phyloP scores from a whole-genome alignment of 805 yeast species.

The Saccharomycopsis schoenii region DNA sequence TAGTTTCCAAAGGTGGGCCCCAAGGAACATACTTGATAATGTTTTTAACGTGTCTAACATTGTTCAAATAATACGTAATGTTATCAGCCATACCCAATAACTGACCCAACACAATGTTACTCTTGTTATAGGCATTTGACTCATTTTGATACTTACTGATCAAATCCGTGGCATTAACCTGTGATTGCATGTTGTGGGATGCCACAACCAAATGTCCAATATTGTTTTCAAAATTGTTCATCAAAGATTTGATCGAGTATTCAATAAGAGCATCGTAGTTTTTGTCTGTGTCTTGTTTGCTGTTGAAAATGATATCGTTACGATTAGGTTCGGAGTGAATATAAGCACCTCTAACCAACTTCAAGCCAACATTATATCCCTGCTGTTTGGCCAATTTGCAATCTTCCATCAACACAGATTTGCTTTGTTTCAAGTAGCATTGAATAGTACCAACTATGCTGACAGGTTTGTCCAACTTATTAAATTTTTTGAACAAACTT shows the following conservation, averaged over 20 bases:
- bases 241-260: slow-evolving; percentile 49
- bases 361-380: slow-evolving; percentile 69
- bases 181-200: slow-evolving; percentile 78
- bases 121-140: slow-evolving; percentile 25
- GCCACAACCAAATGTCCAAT: slow-evolving; percentile 83
- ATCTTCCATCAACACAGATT: slow-evolving; percentile 52
- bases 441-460: slow-evolving; percentile 87
- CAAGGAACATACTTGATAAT: slow-evolving; percentile 93
- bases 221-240: slow-evolving; percentile 31
- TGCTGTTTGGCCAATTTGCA: slow-evolving; percentile 49
- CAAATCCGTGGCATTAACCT: slow-evolving; percentile 55
- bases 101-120: slow-evolving; percentile 79
- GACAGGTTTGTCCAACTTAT: slow-evolving; percentile 45
- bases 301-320: slow-evolving; percentile 51
- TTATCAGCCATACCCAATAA: slow-evolving; percentile 94
- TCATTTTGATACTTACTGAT: slow-evolving; percentile 29
- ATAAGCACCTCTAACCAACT: slow-evolving; percentile 92
- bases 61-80: slow-evolving; percentile 64
- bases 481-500: slow-evolving; percentile 63
- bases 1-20: slow-evolving; percentile 95
- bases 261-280: slow-evolving; percentile 66
- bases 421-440: slow-evolving; percentile 73
- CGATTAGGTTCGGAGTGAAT: slow-evolving; percentile 81
- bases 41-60: slow-evolving; percentile 54
- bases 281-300: slow-evolving; percentile 72